Evolutionary conservation across 352 stramenopile genomes (phyloP).

Genomic region (Phytophthora melonis): DNA sequence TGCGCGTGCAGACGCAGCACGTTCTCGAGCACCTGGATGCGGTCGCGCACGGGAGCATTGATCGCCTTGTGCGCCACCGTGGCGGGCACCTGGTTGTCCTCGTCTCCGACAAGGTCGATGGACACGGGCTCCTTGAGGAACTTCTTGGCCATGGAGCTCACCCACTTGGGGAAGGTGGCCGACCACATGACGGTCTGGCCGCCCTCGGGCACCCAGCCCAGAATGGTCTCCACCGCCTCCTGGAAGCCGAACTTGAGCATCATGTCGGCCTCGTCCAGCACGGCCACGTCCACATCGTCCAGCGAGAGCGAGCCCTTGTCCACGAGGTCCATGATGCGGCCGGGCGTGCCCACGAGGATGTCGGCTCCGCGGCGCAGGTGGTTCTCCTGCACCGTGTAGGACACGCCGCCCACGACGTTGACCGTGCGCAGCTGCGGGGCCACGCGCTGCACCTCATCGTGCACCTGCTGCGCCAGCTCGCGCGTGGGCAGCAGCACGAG

Average conservation of each 20-base stretch:
- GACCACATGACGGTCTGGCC: conserved; percentile 97
- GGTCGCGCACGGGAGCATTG: conserved; percentile 82
- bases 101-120: conserved; percentile 95
- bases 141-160: conserved; percentile 92
- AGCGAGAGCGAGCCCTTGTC: conserved; percentile 94
- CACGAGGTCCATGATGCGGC: conserved; percentile 97
- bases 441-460: conserved; percentile 90
- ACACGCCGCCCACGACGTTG: conserved; percentile 94
- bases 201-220: conserved; percentile 79
- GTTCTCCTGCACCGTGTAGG: conserved; percentile 94
- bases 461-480: conserved; percentile 97
- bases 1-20: conserved; percentile 75
- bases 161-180: conserved; percentile 96
- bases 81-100: conserved; percentile 82
- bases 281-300: conserved; percentile 88
- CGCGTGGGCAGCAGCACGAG: conserved; percentile 97
- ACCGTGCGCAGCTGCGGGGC: conserved; percentile 91
- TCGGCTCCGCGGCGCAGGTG: conserved; percentile 92
- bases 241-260: conserved; percentile 99
- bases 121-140: conserved; percentile 94
- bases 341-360: conserved; percentile 96
- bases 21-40: conserved; percentile 72
- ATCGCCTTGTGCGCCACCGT: conserved; percentile 95
- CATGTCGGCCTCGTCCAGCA: conserved; percentile 98
- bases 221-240: conserved; percentile 97